These are phyloP conservation scores for Pseudogymnoascus sp. DNA, from an alignment of 2,329 filamentous ascomycete genomes.

Conservation along the genomic window DNA sequence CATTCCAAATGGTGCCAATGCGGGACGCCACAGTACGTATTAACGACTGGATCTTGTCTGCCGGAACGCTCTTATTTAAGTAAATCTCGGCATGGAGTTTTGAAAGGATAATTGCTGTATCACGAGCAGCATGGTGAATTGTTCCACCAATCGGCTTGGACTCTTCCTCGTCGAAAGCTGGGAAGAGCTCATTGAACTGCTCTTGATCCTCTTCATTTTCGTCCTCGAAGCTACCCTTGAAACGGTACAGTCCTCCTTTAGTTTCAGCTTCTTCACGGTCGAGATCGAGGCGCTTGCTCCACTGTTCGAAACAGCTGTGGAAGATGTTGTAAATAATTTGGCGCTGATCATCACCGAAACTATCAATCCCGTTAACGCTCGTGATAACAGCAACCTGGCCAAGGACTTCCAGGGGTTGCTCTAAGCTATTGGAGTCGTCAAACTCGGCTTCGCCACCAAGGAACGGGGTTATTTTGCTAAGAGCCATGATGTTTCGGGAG, in stretches of 20 bases:
- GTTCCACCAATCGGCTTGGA: conserved; percentile 18
- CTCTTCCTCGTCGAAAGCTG: conserved; percentile 54
- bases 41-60: conserved; percentile 22
- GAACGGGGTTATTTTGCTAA: conserved; percentile 48
- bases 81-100: conserved; percentile 47
- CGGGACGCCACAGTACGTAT: conserved; percentile 24
- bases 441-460: conserved; percentile 37
- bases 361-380: conserved; percentile 41
- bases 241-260: conserved; percentile 73
- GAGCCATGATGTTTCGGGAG: conserved; percentile 15
- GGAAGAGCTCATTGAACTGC: conserved; percentile 76
- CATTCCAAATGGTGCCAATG: conserved; percentile 20
- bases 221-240: conserved; percentile 69
- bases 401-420: conserved; percentile 41
- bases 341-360: conserved; percentile 38
- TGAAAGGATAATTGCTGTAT: conserved; percentile 49
- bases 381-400: conserved; percentile 39
- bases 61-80: conserved; percentile 16
- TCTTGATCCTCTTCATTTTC: conserved; percentile 67
- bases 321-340: conserved; percentile 59
- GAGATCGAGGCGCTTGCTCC: conserved; percentile 67
- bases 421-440: neutral
- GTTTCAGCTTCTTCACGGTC: conserved; percentile 70
- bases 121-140: conserved; percentile 18
- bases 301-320: conserved; percentile 67